Base-by-base conservation (phyloP, 768 basidiomycete species). In the Leccinum broughii region DNA sequence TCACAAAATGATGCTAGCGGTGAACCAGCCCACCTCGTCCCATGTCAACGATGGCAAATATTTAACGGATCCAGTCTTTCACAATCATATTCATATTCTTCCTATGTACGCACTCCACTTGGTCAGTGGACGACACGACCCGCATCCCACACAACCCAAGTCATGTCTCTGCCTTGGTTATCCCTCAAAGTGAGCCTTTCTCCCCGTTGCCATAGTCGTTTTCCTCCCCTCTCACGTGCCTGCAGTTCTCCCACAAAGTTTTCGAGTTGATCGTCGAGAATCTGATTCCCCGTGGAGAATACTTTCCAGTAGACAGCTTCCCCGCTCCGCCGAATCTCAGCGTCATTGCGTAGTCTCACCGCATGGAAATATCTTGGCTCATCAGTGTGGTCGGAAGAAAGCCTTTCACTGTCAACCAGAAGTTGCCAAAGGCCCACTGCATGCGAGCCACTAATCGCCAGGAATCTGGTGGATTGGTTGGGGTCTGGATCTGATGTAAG, bases 91-190 rank as follows among this genome's bases (percentile, higher is more conserved):
- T 3, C 48, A 15, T 24, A 14, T 49, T 22, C 13, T 48, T 13
- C 46, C 22, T 3, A 13, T 48, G 22, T 22, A 22, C 39, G 15
- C n/a, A 14, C 30, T 8, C 30, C 26, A 6, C 34, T 13, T 50
- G 9, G 22, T 41, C 39, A 59, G 22, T 51, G 22, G 37, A 30
- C 32, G 41, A 55, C 46, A 51, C 44, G 41, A 51, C 56, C 62
- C 6, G 56, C 65, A 58, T 67, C 65, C 68, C 60, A 69, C 30
- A 70, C 68, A 4, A 17, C 54, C 66, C 68, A 67, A 13, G 35
- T 26, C 57, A 10, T 22, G 17, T 39, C 37, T 26, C 35, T 26
- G 2, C 24, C 28, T 35, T 14, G 51, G 20, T 10, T 41, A 20
- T 55, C 59, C 14, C 10, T 49, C 9, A 62, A 44, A n/a, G 30